Conservation (phyloP, 73 alveolate genomes). For the Blepharisma japonicum region DNA sequence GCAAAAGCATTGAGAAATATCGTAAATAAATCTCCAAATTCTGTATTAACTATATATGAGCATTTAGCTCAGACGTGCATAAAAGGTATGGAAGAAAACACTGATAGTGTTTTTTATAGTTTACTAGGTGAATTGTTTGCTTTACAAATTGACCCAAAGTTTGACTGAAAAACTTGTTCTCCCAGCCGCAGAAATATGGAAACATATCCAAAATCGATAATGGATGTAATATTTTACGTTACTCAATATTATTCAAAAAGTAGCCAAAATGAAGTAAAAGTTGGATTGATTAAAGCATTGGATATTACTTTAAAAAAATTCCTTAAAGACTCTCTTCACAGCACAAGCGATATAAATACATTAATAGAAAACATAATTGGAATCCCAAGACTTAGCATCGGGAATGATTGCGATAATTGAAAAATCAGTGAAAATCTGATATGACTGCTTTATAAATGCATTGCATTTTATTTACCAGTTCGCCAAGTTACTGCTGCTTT, state of each 20-base stretch:
- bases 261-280: neutral
- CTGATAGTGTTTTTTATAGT: neutral
- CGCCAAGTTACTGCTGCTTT: too few species aligned
- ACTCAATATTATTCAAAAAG: neutral
- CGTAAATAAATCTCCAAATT: neutral
- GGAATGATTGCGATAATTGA: neutral
- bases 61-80: neutral
- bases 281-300: neutral
- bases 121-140: conserved; percentile 6
- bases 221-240: neutral
- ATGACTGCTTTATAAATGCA: too few species aligned
- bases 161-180: neutral
- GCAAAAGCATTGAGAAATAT: conserved; percentile 11
- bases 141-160: neutral
- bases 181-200: neutral
- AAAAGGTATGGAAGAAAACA: conserved; percentile 23
- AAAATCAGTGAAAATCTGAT: too few species aligned
- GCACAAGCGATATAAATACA: neutral
- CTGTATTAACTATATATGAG: neutral
- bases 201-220: neutral
- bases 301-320: neutral
- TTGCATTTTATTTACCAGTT: too few species aligned
- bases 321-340: neutral
- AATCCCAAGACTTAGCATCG: neutral
- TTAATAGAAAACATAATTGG: neutral